These are phyloP conservation scores for Mycosphaerella sp. DNA, from an alignment of 2,329 filamentous ascomycete species.

Conservation along the genomic window DNA sequence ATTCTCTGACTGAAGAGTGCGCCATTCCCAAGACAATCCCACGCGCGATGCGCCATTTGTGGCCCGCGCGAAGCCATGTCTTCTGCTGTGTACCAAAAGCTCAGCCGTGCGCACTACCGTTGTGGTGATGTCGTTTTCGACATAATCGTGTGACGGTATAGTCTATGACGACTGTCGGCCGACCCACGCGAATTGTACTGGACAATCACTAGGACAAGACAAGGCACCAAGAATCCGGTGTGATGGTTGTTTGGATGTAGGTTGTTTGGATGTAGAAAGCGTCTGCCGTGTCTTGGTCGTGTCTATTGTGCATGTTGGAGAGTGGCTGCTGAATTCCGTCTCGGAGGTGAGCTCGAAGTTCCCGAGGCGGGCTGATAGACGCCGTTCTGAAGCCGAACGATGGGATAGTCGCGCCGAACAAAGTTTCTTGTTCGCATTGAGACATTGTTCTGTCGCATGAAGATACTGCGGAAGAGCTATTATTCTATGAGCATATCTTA, in stretches of 20 bases:
- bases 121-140: conserved; percentile 3
- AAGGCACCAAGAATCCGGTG: too few relatives aligned
- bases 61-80: conserved; percentile 22
- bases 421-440: too few relatives aligned
- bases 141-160: not conserved
- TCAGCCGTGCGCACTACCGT: conserved; percentile 1
- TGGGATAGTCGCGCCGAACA: too few relatives aligned
- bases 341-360: not conserved
- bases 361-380: not conserved
- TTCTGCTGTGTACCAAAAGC: not conserved
- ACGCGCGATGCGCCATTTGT: conserved; percentile 25
- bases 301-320: too few relatives aligned
- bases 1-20: conserved; percentile 34
- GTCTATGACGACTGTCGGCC: conserved; percentile 15
- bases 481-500: not conserved
- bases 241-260: too few relatives aligned
- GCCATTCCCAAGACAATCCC: conserved; percentile 33
- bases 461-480: too few relatives aligned
- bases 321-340: too few relatives aligned
- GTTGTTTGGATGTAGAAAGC: too few relatives aligned
- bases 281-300: too few relatives aligned
- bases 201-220: not conserved
- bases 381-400: too few relatives aligned
- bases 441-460: too few relatives aligned
- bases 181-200: not conserved